Evolutionary conservation across 768 basidiomycete genomes (phyloP).

Genomic region (Amanita pseudoporphyria): DNA sequence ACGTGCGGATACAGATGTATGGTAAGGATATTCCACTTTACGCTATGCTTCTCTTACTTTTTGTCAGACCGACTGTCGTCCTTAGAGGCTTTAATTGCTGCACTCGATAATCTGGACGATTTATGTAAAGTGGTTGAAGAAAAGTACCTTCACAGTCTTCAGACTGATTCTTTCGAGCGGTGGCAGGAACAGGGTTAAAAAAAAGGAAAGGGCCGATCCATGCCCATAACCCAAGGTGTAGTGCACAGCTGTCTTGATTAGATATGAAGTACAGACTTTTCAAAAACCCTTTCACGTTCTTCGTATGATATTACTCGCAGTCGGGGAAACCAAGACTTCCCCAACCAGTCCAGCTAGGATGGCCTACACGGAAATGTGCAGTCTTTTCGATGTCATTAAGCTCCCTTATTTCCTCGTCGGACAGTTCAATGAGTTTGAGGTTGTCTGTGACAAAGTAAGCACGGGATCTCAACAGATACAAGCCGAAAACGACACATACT

Average conservation of each 20-base stretch:
- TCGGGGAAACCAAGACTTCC: slow-evolving; percentile 4
- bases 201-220: neutral
- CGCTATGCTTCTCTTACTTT: neutral
- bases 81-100: slow-evolving; percentile 65
- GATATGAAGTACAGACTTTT: neutral
- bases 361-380: slow-evolving; percentile 54
- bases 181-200: slow-evolving; percentile 62
- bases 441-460: slow-evolving; percentile 51
- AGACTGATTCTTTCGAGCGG: slow-evolving; percentile 42
- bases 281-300: too few species aligned
- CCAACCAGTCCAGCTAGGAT: slow-evolving; percentile 55
- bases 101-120: slow-evolving; percentile 68
- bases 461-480: neutral
- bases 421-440: slow-evolving; percentile 29
- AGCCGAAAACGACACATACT: slow-evolving; percentile 21
- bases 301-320: slow-evolving; percentile 1
- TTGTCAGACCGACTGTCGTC: slow-evolving; percentile 81
- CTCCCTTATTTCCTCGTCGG: slow-evolving; percentile 48
- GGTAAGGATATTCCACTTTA: slow-evolving; percentile 44
- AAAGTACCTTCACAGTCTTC: slow-evolving; percentile 52
- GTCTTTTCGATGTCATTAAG: slow-evolving; percentile 53
- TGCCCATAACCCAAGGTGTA: neutral
- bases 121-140: slow-evolving; percentile 66
- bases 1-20: slow-evolving; percentile 99
- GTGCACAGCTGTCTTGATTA: neutral